These are phyloP conservation scores for Mallotus repandus DNA, from an alignment of 441 rosid genomes.

Conservation along the genomic window DNA sequence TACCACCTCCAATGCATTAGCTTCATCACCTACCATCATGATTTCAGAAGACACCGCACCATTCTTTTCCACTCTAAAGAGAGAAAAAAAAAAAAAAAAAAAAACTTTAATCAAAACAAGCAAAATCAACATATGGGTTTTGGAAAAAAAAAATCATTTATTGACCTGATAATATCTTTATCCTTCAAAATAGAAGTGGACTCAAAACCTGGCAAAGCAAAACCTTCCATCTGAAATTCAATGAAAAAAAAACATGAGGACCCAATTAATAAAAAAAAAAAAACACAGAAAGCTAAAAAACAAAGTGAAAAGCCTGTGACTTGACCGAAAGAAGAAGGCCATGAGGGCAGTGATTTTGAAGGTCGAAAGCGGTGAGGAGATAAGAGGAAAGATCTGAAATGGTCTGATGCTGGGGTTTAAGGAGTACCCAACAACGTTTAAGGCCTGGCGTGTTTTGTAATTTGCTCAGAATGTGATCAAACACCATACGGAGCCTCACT, in stretches of 20 bases:
- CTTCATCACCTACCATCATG: conserved; percentile 30
- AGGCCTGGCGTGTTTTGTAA: conserved; percentile 54
- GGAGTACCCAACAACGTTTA: conserved; percentile 73
- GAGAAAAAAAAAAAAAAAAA: background rate
- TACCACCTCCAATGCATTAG: conserved; percentile 33
- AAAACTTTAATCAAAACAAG: background rate
- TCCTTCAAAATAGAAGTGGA: conserved; percentile 69
- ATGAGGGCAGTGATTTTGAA: conserved; percentile 54
- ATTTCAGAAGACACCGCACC: conserved; percentile 32
- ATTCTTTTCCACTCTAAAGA: conserved; percentile 63
- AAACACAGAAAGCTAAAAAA: background rate
- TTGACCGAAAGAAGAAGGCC: conserved; percentile 76
- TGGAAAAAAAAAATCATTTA: conserved; percentile 1
- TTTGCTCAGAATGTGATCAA: conserved; percentile 54
- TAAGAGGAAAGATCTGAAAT: conserved; percentile 66
- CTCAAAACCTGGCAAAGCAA: conserved; percentile 82
- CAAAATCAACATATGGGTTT: background rate
- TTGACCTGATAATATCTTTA: conserved; percentile 74
- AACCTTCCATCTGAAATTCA: conserved; percentile 82
- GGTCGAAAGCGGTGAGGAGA: conserved; percentile 53
- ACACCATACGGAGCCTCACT: conserved; percentile 61
- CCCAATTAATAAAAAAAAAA: conserved; percentile 8
- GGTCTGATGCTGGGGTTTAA: conserved; percentile 65
- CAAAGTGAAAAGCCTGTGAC: background rate
- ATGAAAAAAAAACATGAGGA: conserved; percentile 12